Evolutionary conservation across 148 eudicot genomes (phyloP).

Genomic region (Silene conica): DNA sequence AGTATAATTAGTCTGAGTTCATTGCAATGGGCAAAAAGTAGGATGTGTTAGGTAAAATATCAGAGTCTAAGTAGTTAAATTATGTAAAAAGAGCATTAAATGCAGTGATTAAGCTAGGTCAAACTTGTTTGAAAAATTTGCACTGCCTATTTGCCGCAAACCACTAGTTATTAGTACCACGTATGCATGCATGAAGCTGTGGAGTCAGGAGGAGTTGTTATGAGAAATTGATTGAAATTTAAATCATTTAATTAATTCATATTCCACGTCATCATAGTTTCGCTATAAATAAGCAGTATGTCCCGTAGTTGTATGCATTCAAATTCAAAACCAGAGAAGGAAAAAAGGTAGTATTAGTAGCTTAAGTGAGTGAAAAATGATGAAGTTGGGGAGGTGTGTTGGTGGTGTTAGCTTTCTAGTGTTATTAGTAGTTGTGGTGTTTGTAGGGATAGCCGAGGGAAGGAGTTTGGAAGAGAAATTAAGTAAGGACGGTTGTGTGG

Average conservation of each 20-base stretch:
- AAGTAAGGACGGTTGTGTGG: constrained; percentile 26
- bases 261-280: constrained; percentile 9
- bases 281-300: constrained; percentile 27
- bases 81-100: constrained; percentile 24
- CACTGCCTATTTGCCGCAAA: constrained; percentile 26
- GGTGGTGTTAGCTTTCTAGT: constrained; percentile 25
- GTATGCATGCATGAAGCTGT: constrained; percentile 15
- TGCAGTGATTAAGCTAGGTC: constrained; percentile 22
- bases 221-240: background rate
- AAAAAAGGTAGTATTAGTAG: background rate
- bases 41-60: constrained; percentile 19
- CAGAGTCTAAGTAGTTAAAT: constrained; percentile 15
- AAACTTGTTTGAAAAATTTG: constrained; percentile 18
- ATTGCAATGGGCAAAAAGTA: constrained; percentile 12
- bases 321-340: background rate
- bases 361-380: background rate
- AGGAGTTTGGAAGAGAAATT: constrained; percentile 24
- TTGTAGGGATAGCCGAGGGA: constrained; percentile 28
- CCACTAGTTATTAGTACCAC: constrained; percentile 16
- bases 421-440: constrained; percentile 23
- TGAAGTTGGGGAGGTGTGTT: constrained; percentile 23
- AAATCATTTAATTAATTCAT: background rate
- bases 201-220: background rate
- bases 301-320: constrained; percentile 1
- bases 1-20: no score